These are phyloP conservation scores for Jaenimonas drosophilae DNA, from an alignment of 208 protist genomes.

Conservation along the genomic window DNA sequence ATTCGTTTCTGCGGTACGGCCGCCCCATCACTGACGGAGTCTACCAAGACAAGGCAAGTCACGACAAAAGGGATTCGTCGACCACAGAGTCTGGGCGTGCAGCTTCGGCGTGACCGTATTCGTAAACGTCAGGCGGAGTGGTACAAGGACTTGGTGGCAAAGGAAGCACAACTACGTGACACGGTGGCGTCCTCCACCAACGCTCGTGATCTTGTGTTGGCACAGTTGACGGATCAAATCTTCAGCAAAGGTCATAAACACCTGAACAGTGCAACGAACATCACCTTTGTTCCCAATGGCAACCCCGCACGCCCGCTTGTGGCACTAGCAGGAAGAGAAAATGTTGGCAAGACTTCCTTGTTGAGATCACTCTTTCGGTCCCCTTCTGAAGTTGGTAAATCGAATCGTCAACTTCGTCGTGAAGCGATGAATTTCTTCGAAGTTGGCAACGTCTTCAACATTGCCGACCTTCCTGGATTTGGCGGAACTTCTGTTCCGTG, in stretches of 20 bases:
- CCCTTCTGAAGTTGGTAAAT: constrained; percentile 42
- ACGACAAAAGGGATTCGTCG: constrained; percentile 40
- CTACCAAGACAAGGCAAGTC: constrained; percentile 27
- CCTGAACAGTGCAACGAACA: constrained; percentile 62
- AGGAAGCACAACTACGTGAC: constrained; percentile 27
- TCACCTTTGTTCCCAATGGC: constrained; percentile 72
- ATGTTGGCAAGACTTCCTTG: constrained; percentile 67
- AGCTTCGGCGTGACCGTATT: constrained; percentile 25
- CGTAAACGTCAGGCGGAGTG: constrained; percentile 24
- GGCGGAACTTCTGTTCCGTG: constrained; percentile 78
- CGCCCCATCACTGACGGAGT: constrained; percentile 23
- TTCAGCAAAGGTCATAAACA: constrained; percentile 74
- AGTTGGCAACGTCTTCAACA: constrained; percentile 77
- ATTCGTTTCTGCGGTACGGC: constrained; percentile 2
- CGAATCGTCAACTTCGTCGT: constrained; percentile 61
- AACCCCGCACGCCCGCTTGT: constrained; percentile 79
- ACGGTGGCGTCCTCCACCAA: constrained; percentile 22
- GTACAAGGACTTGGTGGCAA: constrained; percentile 29
- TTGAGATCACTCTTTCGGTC: constrained; percentile 76
- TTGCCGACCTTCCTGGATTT: constrained; percentile 74
- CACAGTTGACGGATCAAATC: constrained; percentile 73
- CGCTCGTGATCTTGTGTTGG: constrained; percentile 65
- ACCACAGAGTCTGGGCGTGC: constrained; percentile 13
- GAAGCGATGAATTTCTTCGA: constrained; percentile 88
- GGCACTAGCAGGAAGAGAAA: constrained; percentile 53